Evolutionary conservation across 73 alveolate genomes (phyloP), one percentile per base, ranked within the genome.

Genomic region (Paramecium caudatum): DNA sequence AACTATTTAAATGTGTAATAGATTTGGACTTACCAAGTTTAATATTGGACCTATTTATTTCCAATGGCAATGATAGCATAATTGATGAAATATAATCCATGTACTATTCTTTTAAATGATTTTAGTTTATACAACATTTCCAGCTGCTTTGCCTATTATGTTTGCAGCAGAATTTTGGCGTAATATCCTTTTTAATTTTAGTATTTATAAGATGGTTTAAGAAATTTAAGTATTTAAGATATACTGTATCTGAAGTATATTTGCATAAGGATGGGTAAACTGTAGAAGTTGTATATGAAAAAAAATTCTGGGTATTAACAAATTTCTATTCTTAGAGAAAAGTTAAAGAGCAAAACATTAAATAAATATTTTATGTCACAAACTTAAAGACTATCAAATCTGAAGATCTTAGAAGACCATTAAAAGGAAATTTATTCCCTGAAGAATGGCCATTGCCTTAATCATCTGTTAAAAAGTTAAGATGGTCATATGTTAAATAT

Each of bases 81-180:
- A 34, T 15, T 41, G 1, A 74, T 74, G 10, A 74, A 74, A 25
- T 30, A 74, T 17, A 74, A 74, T 43, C 88, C 88, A 21, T 74
- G 84, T 68, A 68, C 17, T 1, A 68, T 68, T 13, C n/a, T 25
- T 32, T 68, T 8, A 32, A 6, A n/a, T 7, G 13, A 55, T 33
- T 2, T 33, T 68, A 68, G 84, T 74, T 74, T 74, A 74, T 74
- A 10, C 65, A 43, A 74, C 88, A 4, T 74, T 74, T 37, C 88
- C 88, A 17, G 88, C 88, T 21, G 62, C 68, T 21, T 74, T 74
- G 21, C 88, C 88, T 39, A 74, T 74, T 25, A 74, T 74, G 88
- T 74, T 74, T 43, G 21, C 68, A 5, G 46, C 43, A 15, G 88
- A 74, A 27, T 27, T 37, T 74, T 74, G 62, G 62, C 2, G 88